Percentiles rank a stretch among this genome's conserved stretches.
Evolutionary conservation across 2,329 filamentous ascomycete genomes (phyloP).

Genomic region (Fusarium sp.): DNA sequence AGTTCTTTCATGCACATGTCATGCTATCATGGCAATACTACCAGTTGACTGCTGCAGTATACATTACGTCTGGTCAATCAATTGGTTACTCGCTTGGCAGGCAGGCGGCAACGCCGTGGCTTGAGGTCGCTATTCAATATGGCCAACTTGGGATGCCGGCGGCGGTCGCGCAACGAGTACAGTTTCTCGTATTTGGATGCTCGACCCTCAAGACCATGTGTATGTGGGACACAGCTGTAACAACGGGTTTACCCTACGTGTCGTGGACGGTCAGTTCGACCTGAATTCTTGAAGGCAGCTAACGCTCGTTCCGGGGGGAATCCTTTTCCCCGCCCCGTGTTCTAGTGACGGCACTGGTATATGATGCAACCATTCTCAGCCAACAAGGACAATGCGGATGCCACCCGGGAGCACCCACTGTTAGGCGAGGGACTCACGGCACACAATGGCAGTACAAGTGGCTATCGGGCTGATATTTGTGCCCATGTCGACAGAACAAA

Average conservation of each 20-base stretch:
- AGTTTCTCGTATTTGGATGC: background rate
- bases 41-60: background rate
- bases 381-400: conserved; percentile 31
- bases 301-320: conserved; percentile 21
- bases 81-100: background rate
- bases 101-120: background rate
- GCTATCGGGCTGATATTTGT: conserved; percentile 33
- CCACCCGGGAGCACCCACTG: conserved; percentile 28
- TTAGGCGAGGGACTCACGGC: conserved; percentile 20
- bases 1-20: background rate
- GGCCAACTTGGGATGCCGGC: conserved; percentile 14
- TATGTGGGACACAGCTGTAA: background rate
- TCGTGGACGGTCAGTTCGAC: conserved; percentile 1
- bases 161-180: background rate
- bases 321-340: conserved; percentile 22
- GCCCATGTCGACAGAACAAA: conserved; percentile 28
- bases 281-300: background rate
- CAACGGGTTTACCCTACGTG: conserved; percentile 23
- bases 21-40: background rate
- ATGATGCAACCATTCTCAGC: conserved; percentile 24
- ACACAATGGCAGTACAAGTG: conserved; percentile 34
- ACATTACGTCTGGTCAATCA: background rate
- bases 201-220: background rate
- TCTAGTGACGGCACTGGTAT: conserved; percentile 32
- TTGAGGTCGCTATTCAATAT: background rate